phyloP scores from a whole-genome alignment of 805 yeast species.

The Candida adriatica region DNA sequence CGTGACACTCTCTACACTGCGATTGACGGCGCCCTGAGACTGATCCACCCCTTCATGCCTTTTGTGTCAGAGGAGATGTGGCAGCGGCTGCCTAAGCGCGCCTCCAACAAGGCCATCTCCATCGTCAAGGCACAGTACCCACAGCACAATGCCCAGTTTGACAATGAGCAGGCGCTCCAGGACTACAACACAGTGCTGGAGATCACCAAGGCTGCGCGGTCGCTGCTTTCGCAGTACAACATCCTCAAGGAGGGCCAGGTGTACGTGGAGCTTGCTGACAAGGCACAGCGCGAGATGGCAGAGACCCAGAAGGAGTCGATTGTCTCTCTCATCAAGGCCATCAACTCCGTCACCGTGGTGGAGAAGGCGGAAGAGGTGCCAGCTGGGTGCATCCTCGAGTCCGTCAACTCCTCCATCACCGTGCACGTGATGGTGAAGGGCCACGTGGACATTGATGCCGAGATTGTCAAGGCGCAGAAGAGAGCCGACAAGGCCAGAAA shows the following conservation, averaged over 20 bases:
- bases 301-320: conserved; percentile 76
- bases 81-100: conserved; percentile 94
- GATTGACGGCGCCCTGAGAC: conserved; percentile 81
- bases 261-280: conserved; percentile 62
- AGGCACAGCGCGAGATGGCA: conserved; percentile 44
- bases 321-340: conserved; percentile 87
- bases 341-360: conserved; percentile 65
- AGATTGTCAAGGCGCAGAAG: conserved; percentile 74
- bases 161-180: conserved; percentile 55
- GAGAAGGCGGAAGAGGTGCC: conserved; percentile 54
- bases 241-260: conserved; percentile 86
- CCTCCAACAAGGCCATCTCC: conserved; percentile 58
- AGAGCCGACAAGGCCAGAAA: conserved; percentile 64
- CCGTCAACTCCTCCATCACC: conserved; percentile 72
- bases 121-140: conserved; percentile 83
- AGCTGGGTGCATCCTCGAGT: conserved; percentile 81
- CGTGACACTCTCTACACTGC: conserved; percentile 91
- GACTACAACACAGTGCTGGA: conserved; percentile 83
- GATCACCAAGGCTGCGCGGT: conserved; percentile 86
- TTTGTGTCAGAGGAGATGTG: conserved; percentile 96
- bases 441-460: conserved; percentile 86
- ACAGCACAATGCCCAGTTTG: conserved; percentile 48
- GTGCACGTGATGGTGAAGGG: conserved; percentile 94
- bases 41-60: conserved; percentile 99
- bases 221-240: conserved; percentile 83